Conservation (phyloP, 2,329 filamentous ascomycete genomes). For the Emericellopsis cladophorae region DNA sequence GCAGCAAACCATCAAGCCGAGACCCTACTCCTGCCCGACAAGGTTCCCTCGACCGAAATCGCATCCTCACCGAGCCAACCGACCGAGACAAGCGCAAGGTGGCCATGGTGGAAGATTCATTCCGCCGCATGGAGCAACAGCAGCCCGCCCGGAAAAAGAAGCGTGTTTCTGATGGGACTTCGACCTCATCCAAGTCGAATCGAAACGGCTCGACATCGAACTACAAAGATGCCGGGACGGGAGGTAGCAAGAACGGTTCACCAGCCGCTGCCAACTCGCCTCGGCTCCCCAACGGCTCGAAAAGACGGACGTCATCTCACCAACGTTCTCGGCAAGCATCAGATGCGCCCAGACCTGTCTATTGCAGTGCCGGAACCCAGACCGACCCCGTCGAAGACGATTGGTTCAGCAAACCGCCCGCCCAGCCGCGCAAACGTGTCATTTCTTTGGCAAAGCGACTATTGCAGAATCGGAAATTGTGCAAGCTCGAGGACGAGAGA, state of each 20-base stretch:
- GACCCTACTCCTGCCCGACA: constrained; percentile 50
- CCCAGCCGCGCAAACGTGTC: constrained; percentile 31
- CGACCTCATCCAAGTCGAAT: constrained; percentile 24
- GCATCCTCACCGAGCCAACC: constrained; percentile 50
- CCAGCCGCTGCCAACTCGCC: constrained; percentile 30
- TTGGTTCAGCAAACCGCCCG: constrained; percentile 32
- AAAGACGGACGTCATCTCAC: constrained; percentile 14
- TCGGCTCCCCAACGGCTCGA: constrained; percentile 14
- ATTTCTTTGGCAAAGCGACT: constrained; percentile 41
- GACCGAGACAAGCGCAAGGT: constrained; percentile 57
- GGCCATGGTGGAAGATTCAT: constrained; percentile 50
- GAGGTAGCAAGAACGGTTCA: constrained; percentile 39
- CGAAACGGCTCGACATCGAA: constrained; percentile 22
- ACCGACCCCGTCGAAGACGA: constrained; percentile 41
- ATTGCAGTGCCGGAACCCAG: constrained; percentile 38
- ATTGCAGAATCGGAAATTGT: constrained; percentile 32
- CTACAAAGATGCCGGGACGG: constrained; percentile 41
- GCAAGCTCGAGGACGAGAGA: constrained; percentile 26
- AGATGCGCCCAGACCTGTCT: constrained; percentile 24
- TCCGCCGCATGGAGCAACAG: constrained; percentile 49
- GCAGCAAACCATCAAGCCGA: constrained; percentile 54
- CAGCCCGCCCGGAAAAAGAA: constrained; percentile 49
- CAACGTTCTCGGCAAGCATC: constrained; percentile 24
- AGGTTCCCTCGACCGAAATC: constrained; percentile 45
- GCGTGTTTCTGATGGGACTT: constrained; percentile 41